Conservation (phyloP, 345 rosid species). For the Diplotaxis tenuifolia region DNA sequence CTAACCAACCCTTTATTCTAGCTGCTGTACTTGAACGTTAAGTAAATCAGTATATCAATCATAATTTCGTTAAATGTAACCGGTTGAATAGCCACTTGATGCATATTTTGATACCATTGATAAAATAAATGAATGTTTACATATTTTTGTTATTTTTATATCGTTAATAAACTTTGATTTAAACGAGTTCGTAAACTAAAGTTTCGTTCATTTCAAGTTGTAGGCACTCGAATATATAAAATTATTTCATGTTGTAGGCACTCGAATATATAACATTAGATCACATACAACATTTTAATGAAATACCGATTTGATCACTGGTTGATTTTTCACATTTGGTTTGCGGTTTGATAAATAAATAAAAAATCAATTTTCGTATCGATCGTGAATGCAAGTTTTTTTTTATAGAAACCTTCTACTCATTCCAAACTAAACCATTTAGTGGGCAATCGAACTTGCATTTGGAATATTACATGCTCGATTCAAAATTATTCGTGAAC, state of each 20-base stretch:
- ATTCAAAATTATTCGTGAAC: too few species aligned
- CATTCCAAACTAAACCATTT: not conserved
- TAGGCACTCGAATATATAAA: too few species aligned
- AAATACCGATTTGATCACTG: not conserved
- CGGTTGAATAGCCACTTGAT: not conserved
- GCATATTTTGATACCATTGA: not conserved
- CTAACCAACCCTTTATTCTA: not conserved
- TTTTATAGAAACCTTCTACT: too few species aligned
- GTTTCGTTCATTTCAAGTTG: too few species aligned
- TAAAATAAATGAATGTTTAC: not conserved
- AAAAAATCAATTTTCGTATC: not conserved
- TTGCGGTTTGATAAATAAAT: not conserved
- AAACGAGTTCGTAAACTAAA: too few species aligned
- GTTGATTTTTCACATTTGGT: not conserved
- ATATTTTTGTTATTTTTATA: too few species aligned
- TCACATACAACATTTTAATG: too few species aligned
- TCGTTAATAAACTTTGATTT: too few species aligned
- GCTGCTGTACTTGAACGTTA: not conserved
- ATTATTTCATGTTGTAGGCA: too few species aligned
- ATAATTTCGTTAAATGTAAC: not conserved
- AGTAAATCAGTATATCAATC: not conserved
- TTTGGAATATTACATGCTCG: too few species aligned
- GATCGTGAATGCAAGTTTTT: not conserved
- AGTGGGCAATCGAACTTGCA: too few species aligned
- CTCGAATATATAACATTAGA: too few species aligned